Base-by-base conservation (phyloP, 257 asterid species). In the Primulina tabacum region DNA sequence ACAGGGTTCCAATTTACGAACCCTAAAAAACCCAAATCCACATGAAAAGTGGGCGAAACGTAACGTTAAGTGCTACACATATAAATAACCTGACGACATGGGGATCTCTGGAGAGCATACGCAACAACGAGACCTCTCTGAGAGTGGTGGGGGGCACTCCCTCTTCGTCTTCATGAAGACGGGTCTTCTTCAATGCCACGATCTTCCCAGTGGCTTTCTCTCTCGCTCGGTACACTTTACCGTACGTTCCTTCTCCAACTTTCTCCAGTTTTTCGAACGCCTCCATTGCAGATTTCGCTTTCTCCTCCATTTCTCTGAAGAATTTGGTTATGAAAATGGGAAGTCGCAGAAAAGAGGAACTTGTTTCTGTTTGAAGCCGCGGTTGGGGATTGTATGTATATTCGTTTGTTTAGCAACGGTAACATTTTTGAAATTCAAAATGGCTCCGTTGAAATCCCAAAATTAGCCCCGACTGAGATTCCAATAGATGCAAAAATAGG, bases 71-170 rank as follows among this genome's bases (percentile, higher is more conserved):
- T 9, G 11, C 47, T 9, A 38, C 7, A 8, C 3, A 9, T 43
- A 43, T 43, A 43, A 43, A 43, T 7, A 8, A 35, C 98, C 78
- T 85, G 84, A 92, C 96, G 21, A 92, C 78, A 68, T 92, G 92
- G 28, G 95, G 88, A 40, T 90, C 97, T 67, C 97, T 60, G 20
- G 98, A 90, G 73, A 92, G 96, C 98, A 92, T 92, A 12, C 97
- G 78, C 64, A 92, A 84, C 68, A 92, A 37, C 6, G 98, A 92
- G 67, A 92, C 89, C 86, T 93, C 97, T 32, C 97, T 96, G 57
- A 93, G 99, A 64, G 99, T 91, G 50, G 99, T 93, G 26, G 97
- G 95, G 0, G 99, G 99, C 20, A 93, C 99, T 18, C 99, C 99
- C 81, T 93, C 97, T 64, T 93, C 96, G 70, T 93, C 97, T 74